Percentiles rank a stretch among this genome's conserved stretches.
Conservation (phyloP, 116 monocot genomes). For the Cymodocea nodosa region DNA sequence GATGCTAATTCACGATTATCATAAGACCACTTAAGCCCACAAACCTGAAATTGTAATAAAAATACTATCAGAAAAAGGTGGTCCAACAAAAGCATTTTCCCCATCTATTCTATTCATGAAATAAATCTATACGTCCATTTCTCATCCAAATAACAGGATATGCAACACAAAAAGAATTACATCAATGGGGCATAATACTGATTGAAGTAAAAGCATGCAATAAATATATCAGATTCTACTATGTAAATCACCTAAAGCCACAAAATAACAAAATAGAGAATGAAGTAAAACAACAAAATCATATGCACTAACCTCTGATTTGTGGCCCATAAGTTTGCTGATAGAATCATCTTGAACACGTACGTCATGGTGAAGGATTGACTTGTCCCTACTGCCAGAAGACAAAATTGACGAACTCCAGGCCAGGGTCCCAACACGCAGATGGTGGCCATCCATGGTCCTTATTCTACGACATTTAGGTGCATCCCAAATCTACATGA, state of each 20-base stretch:
- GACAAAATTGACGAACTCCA: slow-evolving; percentile 94
- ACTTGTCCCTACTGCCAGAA: slow-evolving; percentile 88
- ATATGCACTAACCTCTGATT: slow-evolving; percentile 68
- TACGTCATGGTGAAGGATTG: slow-evolving; percentile 88
- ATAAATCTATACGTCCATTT: no score
- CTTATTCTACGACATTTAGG: slow-evolving; percentile 74
- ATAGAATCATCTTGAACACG: slow-evolving; percentile 88
- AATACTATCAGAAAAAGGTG: no score
- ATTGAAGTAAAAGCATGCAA: no score
- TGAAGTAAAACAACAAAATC: not conserved
- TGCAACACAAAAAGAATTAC: no score
- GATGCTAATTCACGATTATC: slow-evolving; percentile 95
- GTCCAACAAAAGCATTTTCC: not conserved
- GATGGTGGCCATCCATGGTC: slow-evolving; percentile 79
- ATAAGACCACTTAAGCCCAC: slow-evolving; percentile 97
- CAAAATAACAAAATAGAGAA: not conserved
- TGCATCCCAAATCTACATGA: slow-evolving; percentile 90
- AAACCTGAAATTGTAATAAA: slow-evolving; percentile 39
- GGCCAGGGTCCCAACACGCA: slow-evolving; percentile 82
- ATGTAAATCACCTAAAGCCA: not conserved
- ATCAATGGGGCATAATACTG: no score
- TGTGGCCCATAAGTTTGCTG: slow-evolving; percentile 82
- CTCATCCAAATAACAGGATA: no score
- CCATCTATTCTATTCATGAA: not conserved
- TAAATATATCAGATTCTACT: no score